Evolutionary conservation across 2,329 filamentous ascomycete genomes (phyloP).

Genomic region (Scedosporium apiospermum): DNA sequence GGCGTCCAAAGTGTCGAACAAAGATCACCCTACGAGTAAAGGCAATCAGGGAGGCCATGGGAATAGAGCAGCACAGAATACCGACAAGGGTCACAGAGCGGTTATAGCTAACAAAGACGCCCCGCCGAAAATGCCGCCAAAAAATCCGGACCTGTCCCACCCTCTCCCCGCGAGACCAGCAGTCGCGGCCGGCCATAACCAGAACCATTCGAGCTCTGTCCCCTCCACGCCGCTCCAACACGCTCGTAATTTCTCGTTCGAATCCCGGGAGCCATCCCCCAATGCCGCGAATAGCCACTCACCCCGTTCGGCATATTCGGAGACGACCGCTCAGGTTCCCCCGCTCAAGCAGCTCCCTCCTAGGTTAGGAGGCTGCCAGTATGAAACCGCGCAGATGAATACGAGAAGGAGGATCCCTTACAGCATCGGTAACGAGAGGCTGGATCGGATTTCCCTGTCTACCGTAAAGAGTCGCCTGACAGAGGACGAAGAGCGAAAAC

Average conservation of each 20-base stretch:
- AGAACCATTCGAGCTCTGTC: constrained; percentile 70
- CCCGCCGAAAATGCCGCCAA: constrained; percentile 39
- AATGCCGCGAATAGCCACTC: constrained; percentile 69
- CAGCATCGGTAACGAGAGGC: constrained; percentile 68
- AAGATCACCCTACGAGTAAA: constrained; percentile 37
- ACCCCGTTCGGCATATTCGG: constrained; percentile 81
- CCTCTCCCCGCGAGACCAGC: constrained; percentile 15
- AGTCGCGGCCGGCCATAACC: constrained; percentile 10
- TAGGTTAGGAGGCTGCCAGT: constrained; percentile 61
- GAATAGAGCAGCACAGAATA: constrained; percentile 48
- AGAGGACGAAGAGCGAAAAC: constrained; percentile 61
- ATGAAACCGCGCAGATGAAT: constrained; percentile 76
- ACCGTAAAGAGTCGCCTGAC: constrained; percentile 64
- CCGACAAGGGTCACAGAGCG: constrained; percentile 51
- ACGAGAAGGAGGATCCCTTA: constrained; percentile 86
- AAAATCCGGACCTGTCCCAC: constrained; percentile 25
- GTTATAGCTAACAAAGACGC: constrained; percentile 51
- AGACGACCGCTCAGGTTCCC: constrained; percentile 67
- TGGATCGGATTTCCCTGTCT: constrained; percentile 62
- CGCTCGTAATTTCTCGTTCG: constrained; percentile 70
- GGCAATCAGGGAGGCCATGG: constrained; percentile 50
- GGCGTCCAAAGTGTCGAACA: constrained; percentile 50
- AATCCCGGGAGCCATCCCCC: constrained; percentile 72
- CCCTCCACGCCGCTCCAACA: constrained; percentile 90
- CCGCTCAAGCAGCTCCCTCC: constrained; percentile 57